Conservation (phyloP, 352 stramenopile species). For the Phytophthora colocasiae region DNA sequence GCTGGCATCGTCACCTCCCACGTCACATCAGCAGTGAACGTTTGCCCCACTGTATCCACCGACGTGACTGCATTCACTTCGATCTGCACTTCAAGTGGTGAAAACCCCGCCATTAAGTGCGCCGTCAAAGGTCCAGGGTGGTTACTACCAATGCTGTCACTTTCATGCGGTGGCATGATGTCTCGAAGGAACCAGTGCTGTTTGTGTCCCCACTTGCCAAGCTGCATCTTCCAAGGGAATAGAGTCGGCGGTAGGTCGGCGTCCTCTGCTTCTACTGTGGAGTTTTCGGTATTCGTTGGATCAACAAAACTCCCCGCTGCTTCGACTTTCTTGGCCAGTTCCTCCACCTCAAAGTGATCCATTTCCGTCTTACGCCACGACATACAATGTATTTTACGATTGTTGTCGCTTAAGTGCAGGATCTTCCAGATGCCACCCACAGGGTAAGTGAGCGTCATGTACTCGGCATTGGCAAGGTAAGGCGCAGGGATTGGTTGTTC, state of each 20-base stretch:
- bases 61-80: slow-evolving; percentile 47
- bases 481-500: slow-evolving; percentile 42
- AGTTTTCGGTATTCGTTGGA: slow-evolving; percentile 11
- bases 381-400: slow-evolving; percentile 45
- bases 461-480: slow-evolving; percentile 46
- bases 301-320: slow-evolving; percentile 1
- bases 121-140: slow-evolving; percentile 32
- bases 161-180: slow-evolving; percentile 33
- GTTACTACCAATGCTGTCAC: slow-evolving; percentile 12
- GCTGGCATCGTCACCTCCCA: slow-evolving; percentile 51
- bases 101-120: slow-evolving; percentile 46
- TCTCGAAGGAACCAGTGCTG: slow-evolving; percentile 65
- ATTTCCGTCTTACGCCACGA: slow-evolving; percentile 62
- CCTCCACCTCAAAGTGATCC: slow-evolving; percentile 41
- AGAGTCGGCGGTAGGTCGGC: slow-evolving; percentile 32
- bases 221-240: slow-evolving; percentile 71
- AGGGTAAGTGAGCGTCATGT: slow-evolving; percentile 54
- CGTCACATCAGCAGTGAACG: slow-evolving; percentile 56
- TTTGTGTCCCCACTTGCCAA: slow-evolving; percentile 48
- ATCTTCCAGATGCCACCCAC: slow-evolving; percentile 67
- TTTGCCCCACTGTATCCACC: slow-evolving; percentile 55
- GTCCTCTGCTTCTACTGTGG: slow-evolving; percentile 13
- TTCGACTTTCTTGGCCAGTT: slow-evolving; percentile 48
- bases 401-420: slow-evolving; percentile 34
- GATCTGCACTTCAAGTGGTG: slow-evolving; percentile 44